Conservation (phyloP, 1,139 yeast species). For the Taphrina confusa region DNA sequence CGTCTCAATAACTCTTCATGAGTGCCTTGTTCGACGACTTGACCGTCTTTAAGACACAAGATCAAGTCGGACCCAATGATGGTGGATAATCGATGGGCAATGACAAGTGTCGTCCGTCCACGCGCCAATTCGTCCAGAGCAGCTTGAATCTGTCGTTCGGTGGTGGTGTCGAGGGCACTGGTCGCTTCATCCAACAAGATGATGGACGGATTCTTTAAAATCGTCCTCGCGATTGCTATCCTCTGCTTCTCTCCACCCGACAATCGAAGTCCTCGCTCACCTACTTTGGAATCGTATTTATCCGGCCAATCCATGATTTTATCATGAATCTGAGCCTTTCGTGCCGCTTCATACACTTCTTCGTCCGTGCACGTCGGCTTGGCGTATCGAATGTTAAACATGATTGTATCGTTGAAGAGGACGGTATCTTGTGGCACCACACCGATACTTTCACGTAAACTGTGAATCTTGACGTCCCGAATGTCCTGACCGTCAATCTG, state of each 20-base stretch:
- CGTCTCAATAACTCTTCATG: conserved; percentile 54
- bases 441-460: conserved; percentile 73
- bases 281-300: conserved; percentile 68
- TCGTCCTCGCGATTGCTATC: conserved; percentile 79
- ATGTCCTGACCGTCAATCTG: conserved; percentile 89
- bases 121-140: conserved; percentile 59
- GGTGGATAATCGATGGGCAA: conserved; percentile 79
- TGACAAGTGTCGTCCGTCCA: conserved; percentile 93
- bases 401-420: conserved; percentile 82
- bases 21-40: conserved; percentile 64
- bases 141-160: conserved; percentile 52
- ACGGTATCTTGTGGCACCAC: conserved; percentile 99
- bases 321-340: conserved; percentile 66
- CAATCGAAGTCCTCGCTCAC: conserved; percentile 81
- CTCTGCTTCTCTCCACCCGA: conserved; percentile 91
- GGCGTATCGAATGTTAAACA: conserved; percentile 88
- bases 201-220: conserved; percentile 71
- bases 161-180: conserved; percentile 78
- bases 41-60: conserved; percentile 72
- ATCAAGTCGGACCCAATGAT: conserved; percentile 72
- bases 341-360: conserved; percentile 65
- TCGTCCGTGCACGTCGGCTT: conserved; percentile 69
- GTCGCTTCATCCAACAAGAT: conserved; percentile 78
- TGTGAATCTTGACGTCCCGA: conserved; percentile 68
- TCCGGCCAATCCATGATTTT: conserved; percentile 60